Conservation (phyloP, 225 moss, liverwort and hornwort genomes). For the Pseudoscleropodium purum region DNA sequence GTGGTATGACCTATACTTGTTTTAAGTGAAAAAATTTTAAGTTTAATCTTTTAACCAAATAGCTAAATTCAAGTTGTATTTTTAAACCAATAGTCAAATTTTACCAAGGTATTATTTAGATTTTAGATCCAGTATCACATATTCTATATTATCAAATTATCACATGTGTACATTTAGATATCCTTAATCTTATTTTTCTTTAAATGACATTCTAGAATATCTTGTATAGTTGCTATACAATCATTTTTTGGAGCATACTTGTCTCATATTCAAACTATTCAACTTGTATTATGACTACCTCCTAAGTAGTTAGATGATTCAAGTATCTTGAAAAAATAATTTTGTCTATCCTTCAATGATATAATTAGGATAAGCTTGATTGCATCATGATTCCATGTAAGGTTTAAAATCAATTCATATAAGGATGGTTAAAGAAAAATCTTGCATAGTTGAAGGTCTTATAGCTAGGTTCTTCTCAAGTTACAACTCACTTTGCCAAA, state of each 20-base stretch:
- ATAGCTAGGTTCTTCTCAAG: no score
- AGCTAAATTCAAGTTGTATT: background rate
- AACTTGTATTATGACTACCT: background rate
- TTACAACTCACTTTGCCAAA: no score
- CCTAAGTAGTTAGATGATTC: background rate
- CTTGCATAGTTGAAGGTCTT: no score
- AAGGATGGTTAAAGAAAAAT: no score
- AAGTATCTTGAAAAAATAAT: no score
- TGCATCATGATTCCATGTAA: no score
- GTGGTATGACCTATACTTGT: no score
- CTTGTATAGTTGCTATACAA: background rate
- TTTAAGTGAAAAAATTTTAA: background rate
- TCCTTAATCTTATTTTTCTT: background rate
- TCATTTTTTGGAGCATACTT: background rate
- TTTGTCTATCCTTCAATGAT: no score
- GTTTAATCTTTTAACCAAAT: background rate
- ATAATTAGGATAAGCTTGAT: no score
- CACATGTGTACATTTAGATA: background rate
- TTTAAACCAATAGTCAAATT: background rate
- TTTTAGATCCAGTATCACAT: rapidly evolving
- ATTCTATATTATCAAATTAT: background rate
- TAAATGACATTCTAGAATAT: background rate
- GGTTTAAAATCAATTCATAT: no score
- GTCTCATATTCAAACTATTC: background rate
- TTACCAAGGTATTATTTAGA: background rate